These are phyloP conservation scores for Sporobolus alterniflorus DNA, from an alignment of 202 grass and related monocot genomes.

Conservation along the genomic window DNA sequence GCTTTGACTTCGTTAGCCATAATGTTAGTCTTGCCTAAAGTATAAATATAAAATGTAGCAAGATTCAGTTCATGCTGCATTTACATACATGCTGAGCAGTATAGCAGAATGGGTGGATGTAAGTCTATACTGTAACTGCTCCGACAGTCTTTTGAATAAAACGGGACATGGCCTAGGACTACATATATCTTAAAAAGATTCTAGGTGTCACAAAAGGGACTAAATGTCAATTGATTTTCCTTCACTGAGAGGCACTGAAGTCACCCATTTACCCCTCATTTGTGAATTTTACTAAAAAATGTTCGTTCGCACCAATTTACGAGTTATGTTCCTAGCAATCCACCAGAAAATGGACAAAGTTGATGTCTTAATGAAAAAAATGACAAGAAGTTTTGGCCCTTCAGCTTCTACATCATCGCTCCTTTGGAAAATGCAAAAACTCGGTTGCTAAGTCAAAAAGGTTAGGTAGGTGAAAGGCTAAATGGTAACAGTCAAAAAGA, in stretches of 20 bases:
- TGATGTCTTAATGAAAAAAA: not conserved
- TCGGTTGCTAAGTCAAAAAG: slow-evolving; percentile 31
- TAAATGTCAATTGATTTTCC: not conserved
- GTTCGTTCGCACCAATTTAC: not conserved
- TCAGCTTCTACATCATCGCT: slow-evolving; percentile 2
- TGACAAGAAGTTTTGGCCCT: not conserved
- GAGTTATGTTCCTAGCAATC: not conserved
- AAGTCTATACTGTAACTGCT: not conserved
- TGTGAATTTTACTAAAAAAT: not conserved
- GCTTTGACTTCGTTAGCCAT: not conserved
- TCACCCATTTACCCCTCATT: not conserved
- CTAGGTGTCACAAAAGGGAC: not conserved
- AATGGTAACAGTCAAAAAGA: not conserved
- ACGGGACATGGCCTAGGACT: not conserved
- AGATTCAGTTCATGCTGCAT: not conserved
- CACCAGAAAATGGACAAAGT: not conserved
- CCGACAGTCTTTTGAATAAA: not conserved
- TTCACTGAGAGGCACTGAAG: not conserved
- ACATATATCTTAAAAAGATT: not conserved
- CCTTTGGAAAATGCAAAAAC: slow-evolving; percentile 22
- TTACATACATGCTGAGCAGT: not conserved
- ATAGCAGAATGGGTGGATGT: not conserved
- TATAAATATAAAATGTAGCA: not conserved
- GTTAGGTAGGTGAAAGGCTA: slow-evolving; percentile 10
- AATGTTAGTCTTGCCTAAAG: not conserved